Evolutionary conservation across 306 rosid species (phyloP).

Genomic region (Pyrus communis): DNA sequence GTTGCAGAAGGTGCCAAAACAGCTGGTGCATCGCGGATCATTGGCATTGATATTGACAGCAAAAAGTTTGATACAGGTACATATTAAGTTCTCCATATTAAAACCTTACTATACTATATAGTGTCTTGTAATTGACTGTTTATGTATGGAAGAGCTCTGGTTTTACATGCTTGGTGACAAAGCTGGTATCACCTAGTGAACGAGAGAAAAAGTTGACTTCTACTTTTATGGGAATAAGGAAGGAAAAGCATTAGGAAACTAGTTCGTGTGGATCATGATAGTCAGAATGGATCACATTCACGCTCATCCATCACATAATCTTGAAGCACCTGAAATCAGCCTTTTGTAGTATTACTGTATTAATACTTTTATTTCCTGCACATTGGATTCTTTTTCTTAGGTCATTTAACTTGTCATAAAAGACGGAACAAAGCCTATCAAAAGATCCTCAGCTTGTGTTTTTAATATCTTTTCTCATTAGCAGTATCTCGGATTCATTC

Average conservation of each 20-base stretch:
- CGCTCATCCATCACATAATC: background rate
- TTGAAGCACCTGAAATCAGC: background rate
- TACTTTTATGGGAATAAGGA: background rate
- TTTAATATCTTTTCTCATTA: background rate
- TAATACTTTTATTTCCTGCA: background rate
- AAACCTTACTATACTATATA: background rate
- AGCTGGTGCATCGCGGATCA: conserved; percentile 86
- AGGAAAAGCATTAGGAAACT: background rate
- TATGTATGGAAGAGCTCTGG: background rate
- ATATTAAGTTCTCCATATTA: conserved; percentile 4
- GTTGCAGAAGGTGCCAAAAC: conserved; percentile 93
- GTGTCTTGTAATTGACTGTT: background rate
- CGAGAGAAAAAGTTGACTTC: background rate
- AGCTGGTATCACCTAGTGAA: background rate
- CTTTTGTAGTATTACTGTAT: background rate
- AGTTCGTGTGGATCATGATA: background rate
- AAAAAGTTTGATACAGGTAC: conserved; percentile 67
- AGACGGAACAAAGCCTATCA: background rate
- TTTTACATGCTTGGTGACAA: background rate
- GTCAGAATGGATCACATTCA: background rate
- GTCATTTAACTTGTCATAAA: background rate
- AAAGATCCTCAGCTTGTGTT: background rate
- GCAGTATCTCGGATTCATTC: background rate
- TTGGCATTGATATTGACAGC: conserved; percentile 77
- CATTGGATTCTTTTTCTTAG: background rate